Evolutionary conservation across 352 stramenopile species (phyloP).

Genomic region (Phytophthora idaei): DNA sequence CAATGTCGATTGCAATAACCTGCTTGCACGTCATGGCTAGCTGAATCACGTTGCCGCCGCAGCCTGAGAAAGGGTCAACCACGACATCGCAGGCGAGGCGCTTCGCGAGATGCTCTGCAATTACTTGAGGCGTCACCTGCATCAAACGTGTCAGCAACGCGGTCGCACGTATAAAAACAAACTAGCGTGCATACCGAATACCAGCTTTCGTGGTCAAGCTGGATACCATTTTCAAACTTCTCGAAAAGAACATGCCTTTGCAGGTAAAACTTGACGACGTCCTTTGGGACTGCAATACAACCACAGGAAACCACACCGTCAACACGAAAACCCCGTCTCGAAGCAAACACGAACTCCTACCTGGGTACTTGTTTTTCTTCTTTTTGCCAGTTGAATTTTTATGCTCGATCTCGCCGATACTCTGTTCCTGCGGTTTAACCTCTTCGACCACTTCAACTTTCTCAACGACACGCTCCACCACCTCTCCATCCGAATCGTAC

Average conservation of each 20-base stretch:
- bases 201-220: slow-evolving; percentile 93
- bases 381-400: slow-evolving; percentile 21
- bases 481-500: slow-evolving; percentile 72
- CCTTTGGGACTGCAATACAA: slow-evolving; percentile 37
- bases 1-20: slow-evolving; percentile 94
- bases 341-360: slow-evolving; percentile 16
- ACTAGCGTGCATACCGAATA: slow-evolving; percentile 65
- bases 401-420: slow-evolving; percentile 15
- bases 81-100: slow-evolving; percentile 84
- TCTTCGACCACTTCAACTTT: slow-evolving; percentile 38
- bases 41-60: slow-evolving; percentile 94
- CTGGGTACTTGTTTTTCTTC: slow-evolving; percentile 43
- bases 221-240: slow-evolving; percentile 91
- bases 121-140: slow-evolving; percentile 90
- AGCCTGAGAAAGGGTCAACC: slow-evolving; percentile 93
- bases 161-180: too few species aligned
- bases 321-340: not conserved
- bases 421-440: slow-evolving; percentile 11
- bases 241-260: slow-evolving; percentile 91
- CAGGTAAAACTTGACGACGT: slow-evolving; percentile 90
- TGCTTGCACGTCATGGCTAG: slow-evolving; percentile 87
- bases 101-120: slow-evolving; percentile 87
- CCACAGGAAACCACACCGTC: slow-evolving; percentile 1
- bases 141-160: not conserved
- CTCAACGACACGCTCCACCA: slow-evolving; percentile 47